Conservation (phyloP, 176 grass and related monocot genomes). For the Lolium multiflorum region DNA sequence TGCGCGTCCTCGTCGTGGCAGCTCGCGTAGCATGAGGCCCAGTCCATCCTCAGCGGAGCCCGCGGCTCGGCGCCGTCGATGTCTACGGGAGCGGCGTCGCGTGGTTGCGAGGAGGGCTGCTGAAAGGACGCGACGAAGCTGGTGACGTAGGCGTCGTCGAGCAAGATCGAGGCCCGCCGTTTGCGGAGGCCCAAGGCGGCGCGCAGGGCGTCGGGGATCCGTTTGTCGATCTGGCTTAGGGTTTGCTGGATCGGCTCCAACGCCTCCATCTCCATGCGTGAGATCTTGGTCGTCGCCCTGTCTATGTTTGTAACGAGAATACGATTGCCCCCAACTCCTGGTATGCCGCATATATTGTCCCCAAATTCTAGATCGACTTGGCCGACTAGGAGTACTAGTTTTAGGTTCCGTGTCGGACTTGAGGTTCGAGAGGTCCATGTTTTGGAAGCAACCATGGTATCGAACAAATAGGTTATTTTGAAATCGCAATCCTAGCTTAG, state of each 20-base stretch:
- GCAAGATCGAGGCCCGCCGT: neutral
- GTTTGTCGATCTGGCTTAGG: conserved; percentile 19
- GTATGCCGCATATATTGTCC: neutral
- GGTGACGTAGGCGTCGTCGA: neutral
- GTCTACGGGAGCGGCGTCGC: neutral
- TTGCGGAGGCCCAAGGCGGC: neutral
- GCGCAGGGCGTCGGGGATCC: conserved; percentile 20
- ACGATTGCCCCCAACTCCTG: neutral
- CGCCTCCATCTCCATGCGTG: neutral
- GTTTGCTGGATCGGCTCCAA: conserved; percentile 35
- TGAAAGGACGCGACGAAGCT: neutral
- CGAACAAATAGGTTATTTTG: too few relatives aligned
- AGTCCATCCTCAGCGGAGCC: conserved; percentile 16
- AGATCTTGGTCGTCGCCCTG: neutral
- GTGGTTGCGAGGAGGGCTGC: too few relatives aligned
- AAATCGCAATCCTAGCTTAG: too few relatives aligned
- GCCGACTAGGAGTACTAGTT: too few relatives aligned
- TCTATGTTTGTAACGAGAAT: too few relatives aligned
- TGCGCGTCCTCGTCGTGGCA: conserved; percentile 43
- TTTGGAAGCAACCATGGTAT: too few relatives aligned
- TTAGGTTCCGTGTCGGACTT: too few relatives aligned
- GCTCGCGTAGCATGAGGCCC: conserved; percentile 7
- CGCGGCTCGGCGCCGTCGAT: neutral
- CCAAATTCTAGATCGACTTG: neutral
- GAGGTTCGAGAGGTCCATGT: too few relatives aligned